Base-by-base conservation (phyloP, 1,284 basidiomycete genomes). In the Coniferiporia sulphurascens region DNA sequence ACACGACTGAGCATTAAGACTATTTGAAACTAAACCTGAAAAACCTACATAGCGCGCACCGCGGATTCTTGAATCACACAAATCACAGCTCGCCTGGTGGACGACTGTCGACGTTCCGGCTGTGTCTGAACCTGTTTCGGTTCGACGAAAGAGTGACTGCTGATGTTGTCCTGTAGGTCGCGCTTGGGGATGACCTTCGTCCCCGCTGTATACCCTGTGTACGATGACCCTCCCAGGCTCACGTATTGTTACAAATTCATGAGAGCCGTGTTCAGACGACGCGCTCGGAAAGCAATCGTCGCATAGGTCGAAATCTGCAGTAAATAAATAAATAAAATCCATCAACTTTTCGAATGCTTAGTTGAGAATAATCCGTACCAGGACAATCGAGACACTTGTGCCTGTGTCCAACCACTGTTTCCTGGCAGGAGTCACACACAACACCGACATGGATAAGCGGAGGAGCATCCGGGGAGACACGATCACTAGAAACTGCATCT, bases 371-470 rank as follows among this genome's bases (percentile, higher is more conserved):
- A 5, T 12, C 46, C 32, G 49, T 67, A 87, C 86, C 76, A 53
- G 77, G 74, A 69, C 88, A 91, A 65, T 90, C 87, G 15, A 90
- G 72, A 64, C 88, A 91, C 70, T 90, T 91, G 70, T 88, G 83
- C 48, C 89, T 79, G 58, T 82, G 68, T 13, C 88, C 89, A 53
- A 80, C 73, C 36, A 90, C 74, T 4, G 72, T 77, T 8, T 72
- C 65, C 4, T 76, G 66, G 70, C 89, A 91, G 10, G 65, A 65
- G 68, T 91, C 86, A 64, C 86, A 89, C 4, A 74, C 59, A 13
- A 86, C 74, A 27, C 78, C 77, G 19, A 34, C 55, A 62, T 79
- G 77, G 5, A 71, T 65, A n/a, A 60, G 48, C 17, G 52, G 55
- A 35, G 38, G 38, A 41, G 15, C 38, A 41, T 41, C 38, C 38